A percentile compares a stretch with the other conserved stretches of the same genome.
These are phyloP conservation scores for Coix lacrymajobi DNA, from an alignment of 176 grass and related monocot genomes.

Conservation along the genomic window DNA sequence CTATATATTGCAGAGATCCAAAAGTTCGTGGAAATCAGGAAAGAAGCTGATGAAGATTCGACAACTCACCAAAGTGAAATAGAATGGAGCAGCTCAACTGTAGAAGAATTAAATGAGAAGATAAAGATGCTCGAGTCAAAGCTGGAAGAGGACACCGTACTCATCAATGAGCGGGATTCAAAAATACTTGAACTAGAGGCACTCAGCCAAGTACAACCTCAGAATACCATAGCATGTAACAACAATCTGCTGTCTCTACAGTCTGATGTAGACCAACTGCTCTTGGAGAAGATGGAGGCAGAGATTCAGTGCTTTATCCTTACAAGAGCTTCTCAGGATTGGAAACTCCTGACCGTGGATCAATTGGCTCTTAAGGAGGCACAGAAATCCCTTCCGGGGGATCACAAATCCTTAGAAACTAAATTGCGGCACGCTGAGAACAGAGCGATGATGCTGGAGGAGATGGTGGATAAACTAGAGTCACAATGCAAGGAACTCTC, in stretches of 20 bases:
- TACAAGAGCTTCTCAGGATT: slow-evolving; percentile 56
- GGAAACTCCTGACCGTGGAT: slow-evolving; percentile 32
- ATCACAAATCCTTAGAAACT: slow-evolving; percentile 46
- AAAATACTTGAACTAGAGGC: slow-evolving; percentile 50
- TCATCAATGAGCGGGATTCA: slow-evolving; percentile 42
- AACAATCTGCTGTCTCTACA: slow-evolving; percentile 23
- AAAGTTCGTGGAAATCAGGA: slow-evolving; percentile 55
- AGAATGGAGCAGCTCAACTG: slow-evolving; percentile 44
- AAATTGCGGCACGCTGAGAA: slow-evolving; percentile 48
- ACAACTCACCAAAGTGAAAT: slow-evolving; percentile 35
- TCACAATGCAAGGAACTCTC: slow-evolving; percentile 46
- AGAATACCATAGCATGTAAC: not conserved
- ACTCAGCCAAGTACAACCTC: slow-evolving; percentile 16
- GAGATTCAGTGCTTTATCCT: slow-evolving; percentile 77
- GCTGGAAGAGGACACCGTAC: slow-evolving; percentile 42
- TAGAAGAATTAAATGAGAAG: slow-evolving; percentile 41
- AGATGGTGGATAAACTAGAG: slow-evolving; percentile 55
- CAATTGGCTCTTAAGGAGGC: slow-evolving; percentile 37
- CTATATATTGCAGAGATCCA: slow-evolving; percentile 60
- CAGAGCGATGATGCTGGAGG: slow-evolving; percentile 39
- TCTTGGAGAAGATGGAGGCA: slow-evolving; percentile 69
- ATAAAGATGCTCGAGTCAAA: slow-evolving; percentile 50
- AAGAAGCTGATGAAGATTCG: slow-evolving; percentile 32
- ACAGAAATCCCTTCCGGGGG: slow-evolving; percentile 35
- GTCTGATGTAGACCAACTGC: slow-evolving; percentile 51